A percentile compares a stretch with the other conserved stretches of the same genome.
Conservation (phyloP, 139 green algal genomes). For the Asterochloris sp. region DNA sequence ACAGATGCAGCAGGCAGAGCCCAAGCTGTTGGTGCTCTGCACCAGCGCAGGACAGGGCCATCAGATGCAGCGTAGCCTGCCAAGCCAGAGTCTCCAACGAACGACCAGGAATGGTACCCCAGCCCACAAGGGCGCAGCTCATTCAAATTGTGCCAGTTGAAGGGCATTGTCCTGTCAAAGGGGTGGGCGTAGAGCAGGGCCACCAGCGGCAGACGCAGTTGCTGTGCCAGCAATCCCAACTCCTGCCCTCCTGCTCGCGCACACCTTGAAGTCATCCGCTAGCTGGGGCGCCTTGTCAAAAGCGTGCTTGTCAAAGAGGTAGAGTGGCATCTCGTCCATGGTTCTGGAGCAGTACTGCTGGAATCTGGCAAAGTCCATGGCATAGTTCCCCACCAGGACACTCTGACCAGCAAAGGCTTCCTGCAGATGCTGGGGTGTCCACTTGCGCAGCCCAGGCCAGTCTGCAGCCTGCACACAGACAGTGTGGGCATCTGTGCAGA, state of each 20-base stretch:
- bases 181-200: neutral
- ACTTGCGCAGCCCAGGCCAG: slow-evolving; percentile 63
- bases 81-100: no score
- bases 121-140: no score
- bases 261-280: slow-evolving; percentile 64
- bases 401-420: slow-evolving; percentile 39
- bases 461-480: slow-evolving; percentile 22
- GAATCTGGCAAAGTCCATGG: slow-evolving; percentile 78
- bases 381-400: slow-evolving; percentile 41
- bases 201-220: neutral
- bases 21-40: no score
- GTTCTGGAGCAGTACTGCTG: slow-evolving; percentile 52
- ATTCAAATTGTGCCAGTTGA: no score
- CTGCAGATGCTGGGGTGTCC: slow-evolving; percentile 52
- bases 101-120: no score
- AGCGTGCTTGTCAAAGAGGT: slow-evolving; percentile 69
- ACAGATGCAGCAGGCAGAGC: no score
- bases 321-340: slow-evolving; percentile 69
- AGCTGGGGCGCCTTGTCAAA: slow-evolving; percentile 54
- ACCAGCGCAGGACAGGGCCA: no score
- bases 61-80: no score
- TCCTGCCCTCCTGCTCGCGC: neutral
- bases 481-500: no score
- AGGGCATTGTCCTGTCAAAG: no score
- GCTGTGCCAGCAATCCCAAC: neutral